Evolutionary conservation across 805 yeast genomes (phyloP).

Genomic region (Cyberlindnera mycetangii): DNA sequence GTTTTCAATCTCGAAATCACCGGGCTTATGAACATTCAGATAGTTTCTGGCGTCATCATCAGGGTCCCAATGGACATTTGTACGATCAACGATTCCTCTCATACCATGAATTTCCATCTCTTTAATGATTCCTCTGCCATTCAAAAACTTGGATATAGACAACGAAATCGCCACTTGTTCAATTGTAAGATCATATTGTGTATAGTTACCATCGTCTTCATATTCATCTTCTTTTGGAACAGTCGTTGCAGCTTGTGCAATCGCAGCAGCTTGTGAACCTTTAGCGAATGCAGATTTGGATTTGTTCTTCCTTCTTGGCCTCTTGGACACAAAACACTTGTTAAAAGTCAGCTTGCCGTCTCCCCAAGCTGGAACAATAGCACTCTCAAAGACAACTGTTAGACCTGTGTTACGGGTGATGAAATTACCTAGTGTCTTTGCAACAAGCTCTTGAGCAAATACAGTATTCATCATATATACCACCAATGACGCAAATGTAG

Average conservation of each 20-base stretch:
- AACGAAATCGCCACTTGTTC: conserved; percentile 80
- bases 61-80: conserved; percentile 80
- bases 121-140: conserved; percentile 83
- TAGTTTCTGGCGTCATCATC: conserved; percentile 82
- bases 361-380: conserved; percentile 92
- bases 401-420: conserved; percentile 81
- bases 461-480: conserved; percentile 65
- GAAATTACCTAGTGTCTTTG: conserved; percentile 74
- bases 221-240: conserved; percentile 31
- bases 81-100: conserved; percentile 89
- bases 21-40: conserved; percentile 68
- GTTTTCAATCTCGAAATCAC: conserved; percentile 89
- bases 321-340: conserved; percentile 79
- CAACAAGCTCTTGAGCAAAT: conserved; percentile 69
- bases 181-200: conserved; percentile 90
- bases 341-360: conserved; percentile 81
- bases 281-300: conserved; percentile 48
- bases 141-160: conserved; percentile 82
- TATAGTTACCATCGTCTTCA: conserved; percentile 88
- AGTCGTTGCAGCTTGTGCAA: conserved; percentile 39
- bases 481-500: conserved; percentile 83
- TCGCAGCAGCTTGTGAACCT: conserved; percentile 73
- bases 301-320: conserved; percentile 59
- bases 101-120: conserved; percentile 79
- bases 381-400: conserved; percentile 85